A percentile compares a stretch with the other conserved stretches of the same genome.
Evolutionary conservation across 208 protist genomes (phyloP).

Genomic region (Trypanosomatidae sp.): DNA sequence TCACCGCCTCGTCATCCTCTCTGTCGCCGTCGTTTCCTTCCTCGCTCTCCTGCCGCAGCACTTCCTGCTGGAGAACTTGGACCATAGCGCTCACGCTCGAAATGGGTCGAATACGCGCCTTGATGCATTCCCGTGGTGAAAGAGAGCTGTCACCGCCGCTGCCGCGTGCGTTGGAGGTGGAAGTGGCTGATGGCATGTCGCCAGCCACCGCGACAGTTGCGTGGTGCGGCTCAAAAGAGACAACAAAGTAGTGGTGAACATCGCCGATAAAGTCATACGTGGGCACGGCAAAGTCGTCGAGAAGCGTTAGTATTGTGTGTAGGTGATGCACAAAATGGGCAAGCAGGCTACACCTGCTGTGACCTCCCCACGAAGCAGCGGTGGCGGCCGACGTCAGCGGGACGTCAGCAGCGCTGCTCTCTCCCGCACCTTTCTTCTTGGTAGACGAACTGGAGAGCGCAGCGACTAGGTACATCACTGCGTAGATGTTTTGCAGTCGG

Average conservation of each 20-base stretch:
- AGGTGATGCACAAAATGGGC: conserved; percentile 33
- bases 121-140: conserved; percentile 10
- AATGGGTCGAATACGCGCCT: conserved; percentile 27
- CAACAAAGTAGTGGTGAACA: conserved; percentile 22
- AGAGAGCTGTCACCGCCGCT: not conserved
- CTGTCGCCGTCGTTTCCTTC: conserved; percentile 11
- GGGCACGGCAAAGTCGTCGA: conserved; percentile 31
- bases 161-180: not conserved
- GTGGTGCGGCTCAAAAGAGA: conserved; percentile 32
- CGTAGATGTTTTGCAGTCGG: conserved; percentile 23
- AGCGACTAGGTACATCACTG: conserved; percentile 30
- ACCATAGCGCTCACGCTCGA: conserved; percentile 29
- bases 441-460: conserved; percentile 9
- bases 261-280: conserved; percentile 22
- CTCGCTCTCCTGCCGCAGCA: conserved; percentile 16
- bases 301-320: conserved; percentile 33
- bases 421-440: not conserved
- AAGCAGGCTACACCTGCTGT: conserved; percentile 12
- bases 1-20: conserved; percentile 21
- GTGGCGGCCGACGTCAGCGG: not conserved
- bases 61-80: conserved; percentile 26
- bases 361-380: not conserved
- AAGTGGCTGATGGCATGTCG: not conserved
- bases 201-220: conserved; percentile 16
- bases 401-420: not conserved